Evolutionary conservation across 2,329 filamentous ascomycete species (phyloP).

Genomic region (Xylogone sp.): DNA sequence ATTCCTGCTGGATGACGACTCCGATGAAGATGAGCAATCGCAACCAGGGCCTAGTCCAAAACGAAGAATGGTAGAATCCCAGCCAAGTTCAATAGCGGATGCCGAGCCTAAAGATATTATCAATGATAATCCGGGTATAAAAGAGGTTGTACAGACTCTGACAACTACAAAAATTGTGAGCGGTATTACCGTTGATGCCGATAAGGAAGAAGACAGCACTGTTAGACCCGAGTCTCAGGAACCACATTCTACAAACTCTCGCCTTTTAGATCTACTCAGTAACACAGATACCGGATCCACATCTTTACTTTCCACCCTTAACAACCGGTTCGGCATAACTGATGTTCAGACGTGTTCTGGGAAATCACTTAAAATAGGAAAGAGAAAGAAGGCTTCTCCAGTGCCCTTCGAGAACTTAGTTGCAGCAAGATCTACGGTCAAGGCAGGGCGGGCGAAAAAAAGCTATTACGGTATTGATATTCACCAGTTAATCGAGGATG

Average conservation of each 20-base stretch:
- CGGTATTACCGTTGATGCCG: conserved; percentile 11
- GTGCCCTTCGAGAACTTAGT: conserved; percentile 64
- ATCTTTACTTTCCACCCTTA: not conserved
- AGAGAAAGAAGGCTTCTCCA: conserved; percentile 43
- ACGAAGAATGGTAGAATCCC: conserved; percentile 37
- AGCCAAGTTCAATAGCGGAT: conserved; percentile 7
- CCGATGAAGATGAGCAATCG: conserved; percentile 30
- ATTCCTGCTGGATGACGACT: conserved; percentile 41
- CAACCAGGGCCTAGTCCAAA: conserved; percentile 35
- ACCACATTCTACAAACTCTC: not conserved
- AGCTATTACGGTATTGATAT: conserved; percentile 94
- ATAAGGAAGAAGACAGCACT: conserved; percentile 1
- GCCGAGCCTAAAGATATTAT: conserved; percentile 7
- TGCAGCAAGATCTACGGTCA: conserved; percentile 62
- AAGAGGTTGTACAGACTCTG: conserved; percentile 3
- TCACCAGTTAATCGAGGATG: conserved; percentile 73
- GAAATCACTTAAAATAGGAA: conserved; percentile 49
- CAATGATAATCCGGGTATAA: conserved; percentile 9
- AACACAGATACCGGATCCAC: not conserved
- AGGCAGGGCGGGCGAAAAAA: conserved; percentile 64
- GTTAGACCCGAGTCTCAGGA: not conserved
- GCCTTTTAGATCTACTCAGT: not conserved
- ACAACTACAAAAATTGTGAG: conserved; percentile 5
- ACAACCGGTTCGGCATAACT: not conserved
- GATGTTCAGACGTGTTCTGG: conserved; percentile 38